Percentiles rank a stretch among this genome's conserved stretches.
Conservation (phyloP, 129 eudicot species). For the Artemisia annua region DNA sequence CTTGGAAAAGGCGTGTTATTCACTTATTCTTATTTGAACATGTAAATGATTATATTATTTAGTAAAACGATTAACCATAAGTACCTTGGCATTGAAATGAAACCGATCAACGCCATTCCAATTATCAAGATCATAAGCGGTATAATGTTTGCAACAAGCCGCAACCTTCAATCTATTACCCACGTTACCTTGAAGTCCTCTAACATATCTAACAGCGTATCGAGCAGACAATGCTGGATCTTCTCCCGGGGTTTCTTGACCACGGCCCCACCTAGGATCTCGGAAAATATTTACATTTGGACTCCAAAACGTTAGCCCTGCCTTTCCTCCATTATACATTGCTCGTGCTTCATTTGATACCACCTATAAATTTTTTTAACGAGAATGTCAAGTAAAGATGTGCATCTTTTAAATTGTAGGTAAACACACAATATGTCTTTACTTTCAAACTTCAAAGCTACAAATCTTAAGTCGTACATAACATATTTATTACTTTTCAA, state of each 20-base stretch:
- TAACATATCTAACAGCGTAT: slow-evolving; percentile 77
- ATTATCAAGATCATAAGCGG: slow-evolving; percentile 89
- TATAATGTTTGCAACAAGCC: slow-evolving; percentile 94
- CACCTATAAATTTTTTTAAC: slow-evolving; percentile 42
- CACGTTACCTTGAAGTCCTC: slow-evolving; percentile 72
- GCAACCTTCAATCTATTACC: slow-evolving; percentile 74
- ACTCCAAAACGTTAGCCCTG: slow-evolving; percentile 92
- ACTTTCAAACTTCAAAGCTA: too few relatives aligned
- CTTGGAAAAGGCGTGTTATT: background rate
- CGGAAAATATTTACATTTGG: slow-evolving; percentile 92
- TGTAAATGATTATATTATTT: background rate
- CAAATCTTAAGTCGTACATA: too few relatives aligned
- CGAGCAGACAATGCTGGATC: slow-evolving; percentile 72
- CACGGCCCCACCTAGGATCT: slow-evolving; percentile 98
- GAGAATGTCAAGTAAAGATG: too few relatives aligned
- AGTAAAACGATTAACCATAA: background rate
- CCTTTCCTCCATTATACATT: slow-evolving; percentile 91
- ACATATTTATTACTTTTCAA: too few relatives aligned
- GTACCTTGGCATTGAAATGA: slow-evolving; percentile 93
- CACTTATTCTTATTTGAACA: background rate
- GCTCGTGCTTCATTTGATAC: slow-evolving; percentile 96
- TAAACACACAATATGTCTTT: too few relatives aligned
- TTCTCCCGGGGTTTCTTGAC: slow-evolving; percentile 98
- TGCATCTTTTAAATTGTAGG: too few relatives aligned
- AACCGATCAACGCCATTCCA: slow-evolving; percentile 90